Base-by-base conservation (phyloP, 768 basidiomycete genomes). In the Leccinum disarticulatum region DNA sequence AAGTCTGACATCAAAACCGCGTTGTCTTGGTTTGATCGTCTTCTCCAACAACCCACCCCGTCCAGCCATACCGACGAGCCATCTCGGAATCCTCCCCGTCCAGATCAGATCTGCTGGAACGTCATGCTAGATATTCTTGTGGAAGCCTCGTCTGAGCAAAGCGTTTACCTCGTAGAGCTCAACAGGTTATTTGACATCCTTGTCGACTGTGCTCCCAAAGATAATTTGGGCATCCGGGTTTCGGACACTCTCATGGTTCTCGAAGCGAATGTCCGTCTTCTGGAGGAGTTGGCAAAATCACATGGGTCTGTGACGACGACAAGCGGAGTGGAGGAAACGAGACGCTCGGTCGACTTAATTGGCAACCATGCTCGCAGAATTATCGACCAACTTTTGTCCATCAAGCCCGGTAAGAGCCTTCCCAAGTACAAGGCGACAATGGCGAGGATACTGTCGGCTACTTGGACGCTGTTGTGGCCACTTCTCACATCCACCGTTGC, bases 11-110 rank as follows among this genome's bases (percentile, higher is more conserved):
- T 87, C 6, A 64, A 74, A 3, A 86, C 83, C 0, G 91, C 91
- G 0, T 65, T 87, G 47, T 70, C 76, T 6, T 95, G 93, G 93
- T 91, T 88, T 65, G 77, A 86, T 46, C 80, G 83, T 51, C 77
- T 93, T 31, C 73, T 88, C 50, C 69, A 73, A 28, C 81, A 85
- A 58, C 71, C 67, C 67, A 65, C 57, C 64, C 69, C 66, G 64
- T 64, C 61, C 57, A 64, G 57, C 15, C 56, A 78, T 61, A 78
- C 79, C 1, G 82, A 76, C 62, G 74, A 80, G 53, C 72, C 84
- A 1, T 70, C 79, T 7, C 73, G 69, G 10, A 70, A 70, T 0
- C 78, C 84, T 17, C 72, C 79, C 4, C 79, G 81, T 11, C 91
- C 91, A 3, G 80, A 84, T 62, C 60, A 66, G 4, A 61, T 74